Conservation (phyloP, 495 filamentous ascomycete genomes). For the Aspergillus cavernicola region DNA sequence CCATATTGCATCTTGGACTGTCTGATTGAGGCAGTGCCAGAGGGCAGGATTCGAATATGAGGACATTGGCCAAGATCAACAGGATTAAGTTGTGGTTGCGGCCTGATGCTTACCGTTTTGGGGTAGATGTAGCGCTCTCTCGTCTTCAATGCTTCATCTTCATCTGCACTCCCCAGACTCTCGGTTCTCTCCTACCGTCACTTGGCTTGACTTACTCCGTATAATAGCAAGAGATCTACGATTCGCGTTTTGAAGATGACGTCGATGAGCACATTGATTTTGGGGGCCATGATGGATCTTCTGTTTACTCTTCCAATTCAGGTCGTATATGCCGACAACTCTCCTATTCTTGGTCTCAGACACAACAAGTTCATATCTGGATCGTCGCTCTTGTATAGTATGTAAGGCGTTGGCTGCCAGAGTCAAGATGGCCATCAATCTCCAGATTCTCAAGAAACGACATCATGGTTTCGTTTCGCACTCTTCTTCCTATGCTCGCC, state of each 20-base stretch:
- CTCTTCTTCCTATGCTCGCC: background rate
- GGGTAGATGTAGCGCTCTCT: no score
- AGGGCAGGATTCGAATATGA: no score
- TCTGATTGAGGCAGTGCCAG: no score
- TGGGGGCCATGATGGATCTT: background rate
- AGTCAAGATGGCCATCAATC: background rate
- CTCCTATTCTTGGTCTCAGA: background rate
- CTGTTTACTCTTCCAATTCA: background rate
- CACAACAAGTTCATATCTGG: no score
- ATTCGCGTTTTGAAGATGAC: background rate
- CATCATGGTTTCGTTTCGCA: slow-evolving; percentile 5
- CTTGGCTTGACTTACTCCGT: no score
- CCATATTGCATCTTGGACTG: no score
- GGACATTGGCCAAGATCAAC: no score
- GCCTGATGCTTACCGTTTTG: no score
- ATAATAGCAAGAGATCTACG: background rate
- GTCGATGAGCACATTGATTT: background rate
- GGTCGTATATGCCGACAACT: background rate
- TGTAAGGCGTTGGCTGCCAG: background rate
- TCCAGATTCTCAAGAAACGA: background rate
- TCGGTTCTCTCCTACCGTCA: no score
- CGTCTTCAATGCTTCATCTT: no score
- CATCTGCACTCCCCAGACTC: no score
- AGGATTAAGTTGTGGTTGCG: no score
- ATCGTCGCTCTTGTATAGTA: background rate